Percentiles rank a stretch among this genome's conserved stretches.
Conservation (phyloP, 441 rosid genomes). For the Theobroma grandiflorum region DNA sequence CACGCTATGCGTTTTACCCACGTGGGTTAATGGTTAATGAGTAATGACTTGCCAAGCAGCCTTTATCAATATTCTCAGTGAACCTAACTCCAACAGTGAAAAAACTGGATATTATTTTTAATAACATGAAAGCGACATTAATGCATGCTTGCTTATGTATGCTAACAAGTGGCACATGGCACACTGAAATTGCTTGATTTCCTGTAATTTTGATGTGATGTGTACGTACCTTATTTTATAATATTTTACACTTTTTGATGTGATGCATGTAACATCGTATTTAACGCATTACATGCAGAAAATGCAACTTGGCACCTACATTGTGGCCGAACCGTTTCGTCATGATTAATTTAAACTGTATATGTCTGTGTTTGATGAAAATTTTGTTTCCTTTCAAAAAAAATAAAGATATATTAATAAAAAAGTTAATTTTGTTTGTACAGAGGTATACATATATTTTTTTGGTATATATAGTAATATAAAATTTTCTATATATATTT, state of each 20-base stretch:
- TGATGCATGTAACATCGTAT: slow-evolving; percentile 7
- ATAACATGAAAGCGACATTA: slow-evolving; percentile 1
- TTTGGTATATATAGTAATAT: too few relatives aligned
- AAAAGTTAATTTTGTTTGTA: too few relatives aligned
- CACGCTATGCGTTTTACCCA: background rate
- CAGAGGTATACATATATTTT: too few relatives aligned
- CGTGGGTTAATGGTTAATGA: background rate
- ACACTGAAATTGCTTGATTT: background rate
- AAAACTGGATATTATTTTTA: background rate
- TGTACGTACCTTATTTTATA: background rate
- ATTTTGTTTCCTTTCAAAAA: too few relatives aligned
- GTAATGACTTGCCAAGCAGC: background rate
- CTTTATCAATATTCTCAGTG: background rate
- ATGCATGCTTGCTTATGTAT: background rate
- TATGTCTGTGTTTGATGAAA: too few relatives aligned
- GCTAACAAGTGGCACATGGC: background rate
- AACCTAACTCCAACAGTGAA: background rate
- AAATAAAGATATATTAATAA: too few relatives aligned
- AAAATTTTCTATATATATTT: too few relatives aligned
- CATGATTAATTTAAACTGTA: background rate
- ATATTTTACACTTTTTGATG: background rate
- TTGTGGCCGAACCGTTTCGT: background rate
- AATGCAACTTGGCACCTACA: background rate
- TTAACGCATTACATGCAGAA: background rate
- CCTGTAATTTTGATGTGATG: background rate